Evolutionary conservation across 768 basidiomycete species (phyloP).

Genomic region (Termitomyces sp.): DNA sequence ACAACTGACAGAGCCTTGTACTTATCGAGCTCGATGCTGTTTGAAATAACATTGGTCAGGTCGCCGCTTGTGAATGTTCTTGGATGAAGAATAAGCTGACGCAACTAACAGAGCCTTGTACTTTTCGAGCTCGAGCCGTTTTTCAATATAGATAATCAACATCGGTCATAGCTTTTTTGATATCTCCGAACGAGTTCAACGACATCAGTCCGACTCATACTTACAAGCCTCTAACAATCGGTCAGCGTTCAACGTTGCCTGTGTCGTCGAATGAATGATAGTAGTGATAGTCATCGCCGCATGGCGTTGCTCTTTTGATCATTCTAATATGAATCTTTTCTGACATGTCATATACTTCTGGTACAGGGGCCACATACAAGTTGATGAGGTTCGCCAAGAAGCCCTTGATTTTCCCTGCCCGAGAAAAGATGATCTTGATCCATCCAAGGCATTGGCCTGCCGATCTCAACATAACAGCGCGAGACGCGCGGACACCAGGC

Average conservation of each 20-base stretch:
- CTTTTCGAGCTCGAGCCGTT: neutral
- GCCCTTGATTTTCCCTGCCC: conserved; percentile 2
- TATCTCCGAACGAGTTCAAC: neutral
- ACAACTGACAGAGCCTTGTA: too few species aligned
- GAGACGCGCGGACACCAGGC: conserved; percentile 8
- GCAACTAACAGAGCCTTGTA: neutral
- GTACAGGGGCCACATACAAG: conserved; percentile 4
- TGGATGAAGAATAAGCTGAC: neutral
- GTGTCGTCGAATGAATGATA: neutral
- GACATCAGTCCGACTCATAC: neutral
- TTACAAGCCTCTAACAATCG: neutral
- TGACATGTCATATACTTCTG: conserved; percentile 4
- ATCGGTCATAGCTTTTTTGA: neutral
- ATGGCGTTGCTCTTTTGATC: conserved; percentile 3
- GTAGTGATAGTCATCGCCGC: neutral
- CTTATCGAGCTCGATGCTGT: too few species aligned
- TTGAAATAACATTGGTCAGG: too few species aligned
- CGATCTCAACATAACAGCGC: conserved; percentile 12
- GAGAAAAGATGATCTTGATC: conserved; percentile 4
- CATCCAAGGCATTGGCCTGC: conserved; percentile 9
- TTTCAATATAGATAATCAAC: neutral
- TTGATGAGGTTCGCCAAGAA: conserved; percentile 15
- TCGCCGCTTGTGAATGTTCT: neutral
- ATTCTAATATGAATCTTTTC: conserved; percentile 8
- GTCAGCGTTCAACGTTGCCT: neutral